phyloP scores from a whole-genome alignment of 225 moss, liverwort and hornwort genomes.

The Takakia lepidozioides region DNA sequence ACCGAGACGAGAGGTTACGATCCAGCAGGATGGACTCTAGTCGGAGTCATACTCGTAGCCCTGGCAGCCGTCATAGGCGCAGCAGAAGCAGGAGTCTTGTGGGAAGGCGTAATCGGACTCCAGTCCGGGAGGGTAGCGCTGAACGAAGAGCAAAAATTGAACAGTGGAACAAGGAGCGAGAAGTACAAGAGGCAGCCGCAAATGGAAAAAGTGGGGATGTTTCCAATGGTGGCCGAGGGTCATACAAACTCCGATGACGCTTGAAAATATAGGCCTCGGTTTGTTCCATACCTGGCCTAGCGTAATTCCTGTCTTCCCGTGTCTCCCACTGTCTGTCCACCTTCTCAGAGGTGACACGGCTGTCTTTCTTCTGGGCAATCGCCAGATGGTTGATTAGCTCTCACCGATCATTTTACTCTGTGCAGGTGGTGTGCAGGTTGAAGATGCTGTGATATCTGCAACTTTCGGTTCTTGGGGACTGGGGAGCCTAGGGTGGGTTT shows the following conservation, averaged over 20 bases:
- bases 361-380: no score
- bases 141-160: slow-evolving; percentile 44
- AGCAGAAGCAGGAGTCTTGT: slow-evolving; percentile 17
- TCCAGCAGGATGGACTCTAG: slow-evolving; percentile 14
- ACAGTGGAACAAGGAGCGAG: slow-evolving; percentile 27
- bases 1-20: slow-evolving; percentile 1
- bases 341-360: no score
- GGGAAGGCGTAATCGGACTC: slow-evolving; percentile 4
- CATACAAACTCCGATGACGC: no score
- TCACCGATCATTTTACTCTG: slow-evolving; percentile 16
- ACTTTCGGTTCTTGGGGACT: slow-evolving; percentile 1
- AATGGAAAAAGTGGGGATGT: no score
- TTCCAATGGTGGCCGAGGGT: no score
- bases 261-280: no score
- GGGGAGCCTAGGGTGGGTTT: slow-evolving; percentile 1
- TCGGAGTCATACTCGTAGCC: slow-evolving; percentile 11
- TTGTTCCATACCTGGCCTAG: no score
- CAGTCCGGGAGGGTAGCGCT: slow-evolving; percentile 25
- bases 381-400: neutral
- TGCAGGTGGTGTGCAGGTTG: slow-evolving; percentile 50
- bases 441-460: slow-evolving; percentile 34
- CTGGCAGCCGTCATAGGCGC: neutral
- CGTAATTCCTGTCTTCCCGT: no score
- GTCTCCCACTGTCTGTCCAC: no score
- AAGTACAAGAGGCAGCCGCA: slow-evolving; percentile 6